phyloP scores from a whole-genome alignment of 371 early-diverging fungal genomes.

The Mucor piriformis region DNA sequence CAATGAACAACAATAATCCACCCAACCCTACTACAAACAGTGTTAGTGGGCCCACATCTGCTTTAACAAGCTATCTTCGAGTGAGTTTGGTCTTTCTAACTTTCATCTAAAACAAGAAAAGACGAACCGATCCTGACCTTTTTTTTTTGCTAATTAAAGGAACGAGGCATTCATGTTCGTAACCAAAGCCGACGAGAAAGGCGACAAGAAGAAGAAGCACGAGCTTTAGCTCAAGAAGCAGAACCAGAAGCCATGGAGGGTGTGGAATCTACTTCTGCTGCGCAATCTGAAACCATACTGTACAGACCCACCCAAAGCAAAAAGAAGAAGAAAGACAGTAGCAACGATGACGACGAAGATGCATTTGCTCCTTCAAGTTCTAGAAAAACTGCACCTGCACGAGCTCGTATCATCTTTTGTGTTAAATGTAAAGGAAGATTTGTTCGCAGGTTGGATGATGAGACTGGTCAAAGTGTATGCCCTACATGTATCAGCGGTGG shows the following conservation, averaged over 20 bases:
- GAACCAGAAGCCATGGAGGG: neutral
- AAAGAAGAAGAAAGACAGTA: constrained; percentile 33
- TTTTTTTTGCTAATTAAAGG: constrained; percentile 34
- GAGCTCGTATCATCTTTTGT: constrained; percentile 64
- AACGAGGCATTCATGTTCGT: constrained; percentile 69
- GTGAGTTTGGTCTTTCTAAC: constrained; percentile 20
- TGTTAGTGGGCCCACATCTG: constrained; percentile 71
- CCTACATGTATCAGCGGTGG: constrained; percentile 48
- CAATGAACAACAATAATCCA: constrained; percentile 3
- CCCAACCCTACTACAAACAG: constrained; percentile 30
- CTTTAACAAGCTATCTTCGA: constrained; percentile 68
- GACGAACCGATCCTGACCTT: neutral
- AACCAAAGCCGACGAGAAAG: constrained; percentile 38
- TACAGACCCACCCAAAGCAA: constrained; percentile 1
- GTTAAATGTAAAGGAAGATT: constrained; percentile 62
- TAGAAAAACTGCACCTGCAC: constrained; percentile 20
- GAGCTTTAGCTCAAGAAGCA: constrained; percentile 17
- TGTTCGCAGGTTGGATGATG: constrained; percentile 38
- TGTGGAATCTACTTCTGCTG: constrained; percentile 20
- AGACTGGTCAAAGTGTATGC: constrained; percentile 41
- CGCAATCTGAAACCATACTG: constrained; percentile 7
- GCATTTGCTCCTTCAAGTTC: constrained; percentile 30
- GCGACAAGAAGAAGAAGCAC: constrained; percentile 12
- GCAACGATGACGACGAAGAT: constrained; percentile 38
- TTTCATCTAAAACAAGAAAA: too few species aligned